Percentiles rank a stretch among this genome's conserved stretches.
Conservation (phyloP, 208 protist genomes). For the Trypanosoma scelopori region DNA sequence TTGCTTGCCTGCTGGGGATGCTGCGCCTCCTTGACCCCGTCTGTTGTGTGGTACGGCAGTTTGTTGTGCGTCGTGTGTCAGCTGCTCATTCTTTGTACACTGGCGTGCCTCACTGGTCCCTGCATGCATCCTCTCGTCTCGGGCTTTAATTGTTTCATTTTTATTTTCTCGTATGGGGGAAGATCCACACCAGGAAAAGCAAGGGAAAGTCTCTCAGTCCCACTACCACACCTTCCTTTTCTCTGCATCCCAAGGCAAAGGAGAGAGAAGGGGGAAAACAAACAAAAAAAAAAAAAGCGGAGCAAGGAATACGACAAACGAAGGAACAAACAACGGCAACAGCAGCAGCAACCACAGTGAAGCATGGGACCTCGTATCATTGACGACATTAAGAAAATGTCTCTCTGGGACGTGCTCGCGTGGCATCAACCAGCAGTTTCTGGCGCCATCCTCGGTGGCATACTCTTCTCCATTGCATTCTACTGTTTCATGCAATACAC, state of each 20-base stretch:
- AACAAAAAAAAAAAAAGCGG: slow-evolving; percentile 3
- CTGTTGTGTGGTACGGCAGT: too few relatives aligned
- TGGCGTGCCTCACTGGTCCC: too few relatives aligned
- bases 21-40: too few relatives aligned
- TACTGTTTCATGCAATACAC: slow-evolving; percentile 78
- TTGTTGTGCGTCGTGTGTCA: too few relatives aligned
- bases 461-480: slow-evolving; percentile 53
- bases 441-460: slow-evolving; percentile 32
- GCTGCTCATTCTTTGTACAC: too few relatives aligned
- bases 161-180: too few relatives aligned
- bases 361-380: slow-evolving; percentile 12
- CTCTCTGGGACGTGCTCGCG: slow-evolving; percentile 48
- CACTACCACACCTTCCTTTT: slow-evolving; percentile 12
- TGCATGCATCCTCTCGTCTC: too few relatives aligned
- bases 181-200: background rate
- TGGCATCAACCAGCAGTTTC: slow-evolving; percentile 72
- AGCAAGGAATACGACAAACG: background rate
- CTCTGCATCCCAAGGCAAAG: background rate
- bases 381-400: slow-evolving; percentile 47
- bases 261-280: background rate
- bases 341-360: too few relatives aligned
- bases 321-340: slow-evolving; percentile 12
- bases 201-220: background rate
- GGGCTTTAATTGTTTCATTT: too few relatives aligned
- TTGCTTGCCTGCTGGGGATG: too few relatives aligned